Evolutionary conservation across 164 flowering plant genomes (phyloP).

Genomic region (Taxillus chinensis): DNA sequence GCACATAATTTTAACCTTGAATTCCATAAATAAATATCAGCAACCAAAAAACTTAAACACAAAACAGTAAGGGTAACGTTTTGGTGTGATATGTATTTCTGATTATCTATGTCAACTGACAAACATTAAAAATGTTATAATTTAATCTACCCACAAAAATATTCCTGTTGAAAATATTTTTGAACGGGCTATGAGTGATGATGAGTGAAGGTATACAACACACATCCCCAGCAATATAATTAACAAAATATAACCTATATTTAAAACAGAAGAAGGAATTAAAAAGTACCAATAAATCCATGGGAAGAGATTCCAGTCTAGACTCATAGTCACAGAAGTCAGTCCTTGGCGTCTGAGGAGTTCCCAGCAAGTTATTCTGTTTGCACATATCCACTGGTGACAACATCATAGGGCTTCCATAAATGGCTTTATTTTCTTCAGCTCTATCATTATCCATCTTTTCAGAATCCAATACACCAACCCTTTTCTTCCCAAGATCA

Average conservation of each 20-base stretch:
- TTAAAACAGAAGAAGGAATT: not conserved
- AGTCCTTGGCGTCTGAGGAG: constrained; percentile 60
- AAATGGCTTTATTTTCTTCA: constrained; percentile 16
- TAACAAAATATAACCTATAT: not conserved
- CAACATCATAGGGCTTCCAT: constrained; percentile 26
- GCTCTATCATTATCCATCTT: constrained; percentile 19
- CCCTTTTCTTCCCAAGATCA: constrained; percentile 72
- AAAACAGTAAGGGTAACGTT: not conserved
- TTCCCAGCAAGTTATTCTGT: constrained; percentile 32
- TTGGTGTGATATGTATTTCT: not conserved
- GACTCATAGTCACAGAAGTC: constrained; percentile 49
- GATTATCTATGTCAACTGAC: not conserved
- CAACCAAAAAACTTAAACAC: not conserved
- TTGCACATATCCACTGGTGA: constrained; percentile 24
- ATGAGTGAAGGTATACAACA: no score
- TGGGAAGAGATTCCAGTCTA: constrained; percentile 86
- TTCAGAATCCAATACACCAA: constrained; percentile 34
- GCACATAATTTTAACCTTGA: constrained; percentile 79
- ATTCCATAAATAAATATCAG: constrained; percentile 9
- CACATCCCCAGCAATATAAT: no score
- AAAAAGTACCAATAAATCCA: constrained; percentile 69
- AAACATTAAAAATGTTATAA: no score
- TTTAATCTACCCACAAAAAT: no score
- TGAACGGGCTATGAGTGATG: no score
- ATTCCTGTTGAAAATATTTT: no score